These are phyloP conservation scores for Craspedostauros australis DNA, from an alignment of 108 stramenopile genomes.

Conservation along the genomic window DNA sequence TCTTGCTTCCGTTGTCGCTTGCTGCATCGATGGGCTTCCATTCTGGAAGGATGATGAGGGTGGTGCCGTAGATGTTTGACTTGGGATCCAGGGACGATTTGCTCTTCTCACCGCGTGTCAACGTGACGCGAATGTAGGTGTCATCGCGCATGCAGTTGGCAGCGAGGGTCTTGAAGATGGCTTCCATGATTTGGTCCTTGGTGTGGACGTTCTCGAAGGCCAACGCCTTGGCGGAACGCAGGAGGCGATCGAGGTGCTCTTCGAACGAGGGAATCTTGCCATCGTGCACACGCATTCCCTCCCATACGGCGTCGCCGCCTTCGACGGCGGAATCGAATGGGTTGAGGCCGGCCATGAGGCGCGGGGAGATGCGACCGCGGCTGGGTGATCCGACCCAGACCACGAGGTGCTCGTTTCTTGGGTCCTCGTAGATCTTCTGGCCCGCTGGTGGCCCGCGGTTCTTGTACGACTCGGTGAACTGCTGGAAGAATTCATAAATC, in stretches of 20 bases:
- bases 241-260: constrained; percentile 77
- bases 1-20: constrained; percentile 85
- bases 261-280: constrained; percentile 82
- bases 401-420: constrained; percentile 78
- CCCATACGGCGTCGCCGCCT: constrained; percentile 92
- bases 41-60: constrained; percentile 80
- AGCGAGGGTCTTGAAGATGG: constrained; percentile 88
- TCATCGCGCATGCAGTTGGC: constrained; percentile 92
- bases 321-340: constrained; percentile 91
- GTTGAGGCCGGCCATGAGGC: constrained; percentile 61
- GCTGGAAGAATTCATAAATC: constrained; percentile 55
- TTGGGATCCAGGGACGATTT: constrained; percentile 88
- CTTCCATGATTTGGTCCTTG: constrained; percentile 65
- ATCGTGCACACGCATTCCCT: constrained; percentile 84
- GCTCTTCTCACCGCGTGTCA: constrained; percentile 87
- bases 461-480: constrained; percentile 31
- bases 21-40: constrained; percentile 82
- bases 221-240: constrained; percentile 84
- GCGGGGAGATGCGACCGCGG: constrained; percentile 56
- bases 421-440: constrained; percentile 74
- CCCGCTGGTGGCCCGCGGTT: constrained; percentile 52
- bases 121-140: constrained; percentile 85
- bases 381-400: constrained; percentile 77
- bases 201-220: constrained; percentile 84
- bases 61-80: constrained; percentile 92